phyloP scores from a whole-genome alignment of 345 rosid species.

The Aegle marmelos region DNA sequence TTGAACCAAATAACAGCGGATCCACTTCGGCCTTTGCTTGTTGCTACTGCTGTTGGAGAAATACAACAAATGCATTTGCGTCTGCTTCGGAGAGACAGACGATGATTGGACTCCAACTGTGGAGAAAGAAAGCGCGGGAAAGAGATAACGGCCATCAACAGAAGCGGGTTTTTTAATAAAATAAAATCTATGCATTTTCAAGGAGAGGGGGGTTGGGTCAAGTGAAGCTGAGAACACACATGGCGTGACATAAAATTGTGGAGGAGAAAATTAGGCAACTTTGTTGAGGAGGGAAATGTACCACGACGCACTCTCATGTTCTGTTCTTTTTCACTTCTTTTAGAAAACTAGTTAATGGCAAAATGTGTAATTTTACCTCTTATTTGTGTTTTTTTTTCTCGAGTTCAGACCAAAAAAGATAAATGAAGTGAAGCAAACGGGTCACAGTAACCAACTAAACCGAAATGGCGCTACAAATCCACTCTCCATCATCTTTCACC shows the following conservation, averaged over 20 bases:
- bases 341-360: too few relatives aligned
- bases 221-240: background rate
- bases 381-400: too few relatives aligned
- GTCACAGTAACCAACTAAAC: conserved; percentile 28
- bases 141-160: conserved; percentile 45
- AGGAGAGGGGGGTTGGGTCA: conserved; percentile 5
- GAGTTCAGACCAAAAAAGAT: background rate
- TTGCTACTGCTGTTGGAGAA: conserved; percentile 15
- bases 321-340: background rate
- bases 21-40: conserved; percentile 16
- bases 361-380: too few relatives aligned
- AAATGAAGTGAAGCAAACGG: too few relatives aligned
- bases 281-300: conserved; percentile 19
- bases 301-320: background rate
- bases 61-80: conserved; percentile 21
- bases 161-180: conserved; percentile 1
- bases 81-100: conserved; percentile 1
- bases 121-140: conserved; percentile 32
- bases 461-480: conserved; percentile 73
- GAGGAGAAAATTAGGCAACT: conserved; percentile 35
- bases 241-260: conserved; percentile 27
- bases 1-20: conserved; percentile 83
- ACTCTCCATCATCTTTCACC: conserved; percentile 24
- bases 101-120: conserved; percentile 9
- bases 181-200: conserved; percentile 24